These are phyloP conservation scores for Blepharisma stoltei DNA, from an alignment of 73 alveolate species.

Conservation along the genomic window DNA sequence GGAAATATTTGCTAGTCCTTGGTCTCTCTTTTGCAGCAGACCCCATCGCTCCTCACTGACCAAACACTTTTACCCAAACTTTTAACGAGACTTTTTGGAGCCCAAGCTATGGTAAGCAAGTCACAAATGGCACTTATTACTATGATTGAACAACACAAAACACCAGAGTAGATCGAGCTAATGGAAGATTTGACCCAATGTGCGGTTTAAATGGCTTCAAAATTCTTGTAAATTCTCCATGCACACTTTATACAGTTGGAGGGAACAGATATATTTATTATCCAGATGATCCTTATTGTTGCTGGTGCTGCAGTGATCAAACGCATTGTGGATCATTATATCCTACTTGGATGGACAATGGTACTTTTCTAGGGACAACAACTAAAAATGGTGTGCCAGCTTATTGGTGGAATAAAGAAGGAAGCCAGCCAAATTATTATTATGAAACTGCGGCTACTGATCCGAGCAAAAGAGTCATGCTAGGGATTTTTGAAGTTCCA, in stretches of 20 bases:
- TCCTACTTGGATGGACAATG: slow-evolving; percentile 35
- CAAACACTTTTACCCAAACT: slow-evolving; percentile 19
- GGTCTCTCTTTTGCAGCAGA: neutral
- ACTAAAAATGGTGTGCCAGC: neutral
- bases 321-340: slow-evolving; percentile 54
- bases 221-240: neutral
- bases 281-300: slow-evolving; percentile 43
- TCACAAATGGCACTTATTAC: neutral
- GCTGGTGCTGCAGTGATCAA: slow-evolving; percentile 52
- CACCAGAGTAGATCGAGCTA: slow-evolving; percentile 42
- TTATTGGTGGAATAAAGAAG: slow-evolving; percentile 15
- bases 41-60: slow-evolving; percentile 11
- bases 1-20: neutral
- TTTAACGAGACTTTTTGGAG: neutral
- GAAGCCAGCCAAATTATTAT: neutral
- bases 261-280: slow-evolving; percentile 52
- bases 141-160: slow-evolving; percentile 33
- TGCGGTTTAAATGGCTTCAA: slow-evolving; percentile 21
- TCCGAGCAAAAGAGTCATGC: slow-evolving; percentile 8
- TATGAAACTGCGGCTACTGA: slow-evolving; percentile 13
- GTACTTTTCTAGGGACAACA: neutral
- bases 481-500: neutral
- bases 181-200: slow-evolving; percentile 52
- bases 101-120: neutral
- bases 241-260: neutral